Percentiles rank a stretch among this genome's conserved stretches.
phyloP scores from a whole-genome alignment of 768 basidiomycete genomes.

The Multifurca ochricompacta region DNA sequence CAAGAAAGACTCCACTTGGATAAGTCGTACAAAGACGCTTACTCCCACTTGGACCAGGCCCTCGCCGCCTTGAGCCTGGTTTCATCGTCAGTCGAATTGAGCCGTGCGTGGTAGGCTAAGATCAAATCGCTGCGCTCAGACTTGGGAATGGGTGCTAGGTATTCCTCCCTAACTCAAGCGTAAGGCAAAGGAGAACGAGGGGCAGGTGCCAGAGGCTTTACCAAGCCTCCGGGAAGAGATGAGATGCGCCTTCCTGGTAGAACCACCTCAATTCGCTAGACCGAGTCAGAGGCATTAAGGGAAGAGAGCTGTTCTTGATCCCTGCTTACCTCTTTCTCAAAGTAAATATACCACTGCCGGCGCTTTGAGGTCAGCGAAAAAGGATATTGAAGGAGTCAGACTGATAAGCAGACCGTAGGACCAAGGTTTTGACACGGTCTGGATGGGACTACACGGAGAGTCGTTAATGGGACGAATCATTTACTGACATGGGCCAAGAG shows the following conservation, averaged over 20 bases:
- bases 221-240: conserved; percentile 87
- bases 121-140: conserved; percentile 73
- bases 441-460: conserved; percentile 54
- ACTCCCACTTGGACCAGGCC: conserved; percentile 92
- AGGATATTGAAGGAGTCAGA: background rate
- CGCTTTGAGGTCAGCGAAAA: background rate
- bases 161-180: conserved; percentile 65
- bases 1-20: background rate
- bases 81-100: conserved; percentile 64
- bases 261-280: conserved; percentile 81
- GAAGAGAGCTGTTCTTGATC: background rate
- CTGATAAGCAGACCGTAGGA: conserved; percentile 49
- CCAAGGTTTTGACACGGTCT: conserved; percentile 67
- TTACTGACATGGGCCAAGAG: background rate
- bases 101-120: conserved; percentile 72
- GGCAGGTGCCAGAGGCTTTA: conserved; percentile 23
- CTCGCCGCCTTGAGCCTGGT: conserved; percentile 62
- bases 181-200: background rate
- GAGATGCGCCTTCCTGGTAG: conserved; percentile 80
- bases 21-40: conserved; percentile 27
- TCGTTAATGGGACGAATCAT: background rate
- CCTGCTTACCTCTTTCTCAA: conserved; percentile 58
- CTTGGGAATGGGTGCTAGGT: conserved; percentile 72
- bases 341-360: conserved; percentile 75
- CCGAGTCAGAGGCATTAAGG: background rate